phyloP scores from a whole-genome alignment of 805 yeast species.

The Cyberlindnera suaveolens region DNA sequence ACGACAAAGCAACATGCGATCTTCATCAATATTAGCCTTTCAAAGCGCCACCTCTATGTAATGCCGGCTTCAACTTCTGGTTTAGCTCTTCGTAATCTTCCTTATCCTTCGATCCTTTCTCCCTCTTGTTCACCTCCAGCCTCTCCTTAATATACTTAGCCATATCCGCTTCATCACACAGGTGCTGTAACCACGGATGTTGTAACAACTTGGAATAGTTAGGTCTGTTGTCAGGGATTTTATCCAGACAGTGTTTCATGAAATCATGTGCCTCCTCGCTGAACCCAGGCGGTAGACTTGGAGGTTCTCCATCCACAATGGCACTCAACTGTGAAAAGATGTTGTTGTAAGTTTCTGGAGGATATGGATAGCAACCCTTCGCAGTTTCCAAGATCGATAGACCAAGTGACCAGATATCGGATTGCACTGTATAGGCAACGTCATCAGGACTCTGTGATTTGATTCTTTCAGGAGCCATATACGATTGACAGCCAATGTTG shows the following conservation, averaged over 20 bases:
- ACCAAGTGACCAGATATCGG: conserved; percentile 95
- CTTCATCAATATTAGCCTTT: neutral
- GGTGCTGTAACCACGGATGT: conserved; percentile 78
- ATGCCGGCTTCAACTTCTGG: conserved; percentile 24
- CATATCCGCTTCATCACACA: conserved; percentile 34
- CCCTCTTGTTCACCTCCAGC: conserved; percentile 23
- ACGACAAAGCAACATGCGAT: neutral
- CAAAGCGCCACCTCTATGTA: conserved; percentile 27
- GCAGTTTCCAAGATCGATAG: conserved; percentile 83
- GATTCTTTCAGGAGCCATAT: conserved; percentile 98
- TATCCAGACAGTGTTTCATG: conserved; percentile 70
- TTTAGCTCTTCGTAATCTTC: conserved; percentile 21
- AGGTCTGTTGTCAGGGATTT: conserved; percentile 77
- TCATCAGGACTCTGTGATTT: conserved; percentile 68
- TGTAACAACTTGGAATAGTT: conserved; percentile 65
- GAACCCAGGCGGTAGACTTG: conserved; percentile 62
- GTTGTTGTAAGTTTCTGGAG: conserved; percentile 85
- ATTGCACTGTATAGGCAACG: conserved; percentile 81
- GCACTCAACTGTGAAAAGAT: conserved; percentile 92
- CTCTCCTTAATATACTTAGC: conserved; percentile 31
- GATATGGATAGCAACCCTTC: conserved; percentile 90
- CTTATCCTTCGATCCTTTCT: conserved; percentile 12
- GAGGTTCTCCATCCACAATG: conserved; percentile 94
- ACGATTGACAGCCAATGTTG: conserved; percentile 94
- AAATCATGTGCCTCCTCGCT: conserved; percentile 77